phyloP scores from a whole-genome alignment of 306 rosid species.

The Corylus avellana region DNA sequence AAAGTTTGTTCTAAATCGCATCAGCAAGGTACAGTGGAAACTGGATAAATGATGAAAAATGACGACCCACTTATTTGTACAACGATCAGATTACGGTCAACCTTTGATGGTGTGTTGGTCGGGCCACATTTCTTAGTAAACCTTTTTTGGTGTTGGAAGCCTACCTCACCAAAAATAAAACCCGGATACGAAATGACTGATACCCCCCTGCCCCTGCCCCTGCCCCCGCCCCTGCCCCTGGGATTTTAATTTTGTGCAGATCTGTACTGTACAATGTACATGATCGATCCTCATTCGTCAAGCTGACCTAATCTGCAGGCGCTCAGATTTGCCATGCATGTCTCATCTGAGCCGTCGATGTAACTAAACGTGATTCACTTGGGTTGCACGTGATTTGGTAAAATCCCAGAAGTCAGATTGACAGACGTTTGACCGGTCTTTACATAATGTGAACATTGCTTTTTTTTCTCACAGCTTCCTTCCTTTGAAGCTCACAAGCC shows the following conservation, averaged over 20 bases:
- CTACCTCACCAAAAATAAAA: neutral
- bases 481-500: slow-evolving; percentile 7
- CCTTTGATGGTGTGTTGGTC: slow-evolving; percentile 29
- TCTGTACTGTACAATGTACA: neutral
- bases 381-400: slow-evolving; percentile 25
- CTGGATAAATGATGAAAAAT: neutral
- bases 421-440: slow-evolving; percentile 24
- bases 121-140: slow-evolving; percentile 28
- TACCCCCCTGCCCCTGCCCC: neutral
- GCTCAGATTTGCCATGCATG: slow-evolving; percentile 29
- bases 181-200: neutral
- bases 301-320: slow-evolving; percentile 10
- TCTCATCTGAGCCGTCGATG: slow-evolving; percentile 31
- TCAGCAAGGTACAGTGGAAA: neutral
- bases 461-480: slow-evolving; percentile 8
- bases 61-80: neutral
- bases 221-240: neutral
- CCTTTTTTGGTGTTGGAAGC: neutral
- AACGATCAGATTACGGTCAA: slow-evolving; percentile 42
- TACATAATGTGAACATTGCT: slow-evolving; percentile 1
- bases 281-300: neutral
- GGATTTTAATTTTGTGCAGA: neutral
- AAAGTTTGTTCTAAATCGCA: neutral
- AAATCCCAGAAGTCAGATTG: slow-evolving; percentile 25
- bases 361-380: slow-evolving; percentile 24